Evolutionary conservation across 306 rosid species (phyloP), one percentile per base, ranked within the genome.

Genomic region (Rosa multiflora): DNA sequence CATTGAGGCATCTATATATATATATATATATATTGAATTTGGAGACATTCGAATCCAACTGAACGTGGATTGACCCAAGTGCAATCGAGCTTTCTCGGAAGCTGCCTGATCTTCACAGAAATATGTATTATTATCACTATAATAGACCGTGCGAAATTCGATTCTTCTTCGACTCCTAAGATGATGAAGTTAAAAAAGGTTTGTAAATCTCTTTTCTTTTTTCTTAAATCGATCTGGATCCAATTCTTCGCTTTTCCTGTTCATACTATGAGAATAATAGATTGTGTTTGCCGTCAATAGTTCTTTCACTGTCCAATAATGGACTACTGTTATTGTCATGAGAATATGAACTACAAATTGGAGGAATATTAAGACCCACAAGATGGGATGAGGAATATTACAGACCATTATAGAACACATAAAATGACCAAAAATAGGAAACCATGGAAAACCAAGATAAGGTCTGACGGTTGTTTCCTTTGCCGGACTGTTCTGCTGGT

Each of bases 91-190:
- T 82, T 87, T 82, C 68, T 59, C 14, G 76, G 86, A 83, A 78
- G 77, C 73, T 81, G 78, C 90, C 76, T 37, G 32, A 21, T 67
- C 78, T 75, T 44, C 52, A 14, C 39, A 20, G 37, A 5, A 12
- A 43, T 59, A 75, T 23, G 21, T 12, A 40, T 58, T 26, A 61
- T 76, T 63, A 62, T 47, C 32, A 29, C 51, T 4, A 68, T 21
- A 32, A 55, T 48, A 67, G 70, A 79, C 55, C 72, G 89, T 82
- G 85, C 51, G 20, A 59, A 90, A 84, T 90, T 90, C 84, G 90
- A 90, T 86, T 85, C 89, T 85, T 86, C 91, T 82, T 88, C 91
- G 87, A 85, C 83, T 69, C 83, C 5, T 77, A 75, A 61, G 47
- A 55, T 63, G 76, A 70, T 29, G 10, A 70, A 74, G 62, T 66